These are phyloP conservation scores for Daldinia sp. DNA, from an alignment of 2,329 filamentous ascomycete genomes.

Conservation along the genomic window DNA sequence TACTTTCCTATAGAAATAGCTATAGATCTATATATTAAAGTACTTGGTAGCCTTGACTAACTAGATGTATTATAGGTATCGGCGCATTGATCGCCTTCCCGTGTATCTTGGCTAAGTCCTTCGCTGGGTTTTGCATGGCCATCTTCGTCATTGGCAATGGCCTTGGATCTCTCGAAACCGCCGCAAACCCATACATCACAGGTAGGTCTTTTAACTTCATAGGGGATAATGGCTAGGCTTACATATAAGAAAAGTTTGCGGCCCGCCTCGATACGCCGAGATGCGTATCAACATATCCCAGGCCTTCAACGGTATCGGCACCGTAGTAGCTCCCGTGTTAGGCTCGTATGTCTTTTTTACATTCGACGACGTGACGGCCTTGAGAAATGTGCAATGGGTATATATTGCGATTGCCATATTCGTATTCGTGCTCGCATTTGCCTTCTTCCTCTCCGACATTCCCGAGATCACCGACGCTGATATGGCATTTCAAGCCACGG, in stretches of 20 bases:
- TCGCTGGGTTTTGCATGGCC: constrained; percentile 75
- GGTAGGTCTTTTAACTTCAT: constrained; percentile 45
- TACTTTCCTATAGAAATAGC: not conserved
- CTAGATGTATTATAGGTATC: constrained; percentile 50
- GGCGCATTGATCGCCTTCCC: constrained; percentile 66
- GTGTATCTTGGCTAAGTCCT: constrained; percentile 68
- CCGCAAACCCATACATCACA: constrained; percentile 78
- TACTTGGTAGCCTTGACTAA: constrained; percentile 3
- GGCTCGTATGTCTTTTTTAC: constrained; percentile 79
- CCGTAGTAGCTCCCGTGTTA: constrained; percentile 75
- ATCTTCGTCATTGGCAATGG: constrained; percentile 80
- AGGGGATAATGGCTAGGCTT: not conserved
- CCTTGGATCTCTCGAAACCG: constrained; percentile 77
- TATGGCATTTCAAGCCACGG: constrained; percentile 66
- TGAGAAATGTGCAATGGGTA: constrained; percentile 78
- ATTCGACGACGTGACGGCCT: constrained; percentile 62
- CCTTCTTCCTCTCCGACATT: constrained; percentile 73
- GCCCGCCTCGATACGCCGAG: constrained; percentile 73
- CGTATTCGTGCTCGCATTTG: constrained; percentile 69
- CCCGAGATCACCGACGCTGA: constrained; percentile 78
- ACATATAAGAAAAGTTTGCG: constrained; percentile 55
- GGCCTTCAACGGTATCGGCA: constrained; percentile 79
- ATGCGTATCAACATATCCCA: constrained; percentile 80
- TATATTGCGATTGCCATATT: constrained; percentile 78
- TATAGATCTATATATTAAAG: not conserved